Base-by-base conservation (phyloP, 202 grass and related monocot genomes). In the Eragrostis tef region DNA sequence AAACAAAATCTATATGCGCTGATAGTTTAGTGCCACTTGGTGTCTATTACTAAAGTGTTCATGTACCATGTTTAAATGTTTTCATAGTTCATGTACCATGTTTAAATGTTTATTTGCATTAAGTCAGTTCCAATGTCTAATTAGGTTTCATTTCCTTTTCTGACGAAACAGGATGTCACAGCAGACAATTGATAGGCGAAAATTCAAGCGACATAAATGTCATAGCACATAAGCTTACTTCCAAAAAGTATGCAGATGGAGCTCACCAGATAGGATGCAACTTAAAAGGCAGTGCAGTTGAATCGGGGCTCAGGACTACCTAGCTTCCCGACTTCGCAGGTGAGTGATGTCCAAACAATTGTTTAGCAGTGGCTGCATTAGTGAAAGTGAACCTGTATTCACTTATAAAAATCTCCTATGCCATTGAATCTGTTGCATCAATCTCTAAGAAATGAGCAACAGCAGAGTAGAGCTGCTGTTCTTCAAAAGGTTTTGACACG, bases 401-500 rank as follows among this genome's bases (percentile, higher is more conserved):
- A n/a, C 41, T 22, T 43, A 5, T 41, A 44, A 8, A 44, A 8
- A 36, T 39, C 41, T 74, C 80, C 60, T 84, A 82, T 2, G 69
- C n/a, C 4, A 22, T 22, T 85, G 59, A 73, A 87, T 88, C 82
- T 17, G 36, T 54, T n/a, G 31, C 48, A 49, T 88, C 77, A n/a
- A 75, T 82, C 56, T 92, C 85, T 41, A 95, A 67, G 83, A 92
- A 92, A 79, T 87, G 87, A 62, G 93, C 90, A 39, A 95, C 90
- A 6, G 93, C 87, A 48, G 87, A 92, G 62, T 92, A 95, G 8
- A 92, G 85, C 53, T 92, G 87, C 20, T 88, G 78, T 72, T 95
- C 87, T 82, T 95, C 93, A 58, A 95, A 95, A 47, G 93, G 93
- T 58, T 95, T 95, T 22, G 90, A 76, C 61, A 95, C 93, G 70